These are phyloP conservation scores for Ophioceras dolichostomum DNA, from an alignment of 2,329 filamentous ascomycete genomes.

Conservation along the genomic window DNA sequence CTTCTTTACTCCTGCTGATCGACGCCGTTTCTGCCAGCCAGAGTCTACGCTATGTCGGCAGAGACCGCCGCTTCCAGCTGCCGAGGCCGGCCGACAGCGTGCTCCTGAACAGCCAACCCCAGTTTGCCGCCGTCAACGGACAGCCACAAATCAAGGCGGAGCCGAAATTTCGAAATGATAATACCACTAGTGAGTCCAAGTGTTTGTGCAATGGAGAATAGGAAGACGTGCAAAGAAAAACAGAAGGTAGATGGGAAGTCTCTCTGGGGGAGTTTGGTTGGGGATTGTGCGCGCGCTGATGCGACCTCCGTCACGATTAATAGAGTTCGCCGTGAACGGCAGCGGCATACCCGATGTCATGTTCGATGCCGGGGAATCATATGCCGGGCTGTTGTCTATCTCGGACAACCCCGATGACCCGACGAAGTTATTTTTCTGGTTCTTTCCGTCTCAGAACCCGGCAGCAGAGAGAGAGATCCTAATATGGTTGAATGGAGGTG, in stretches of 20 bases:
- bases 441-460: constrained; percentile 42
- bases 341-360: constrained; percentile 49
- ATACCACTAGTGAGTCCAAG: neutral
- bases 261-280: too few species aligned
- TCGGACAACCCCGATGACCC: constrained; percentile 26
- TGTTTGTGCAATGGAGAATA: too few species aligned
- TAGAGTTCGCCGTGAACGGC: constrained; percentile 51
- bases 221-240: too few species aligned
- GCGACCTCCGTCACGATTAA: neutral
- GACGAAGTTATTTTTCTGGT: constrained; percentile 49
- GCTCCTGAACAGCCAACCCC: too few species aligned
- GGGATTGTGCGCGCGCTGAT: neutral
- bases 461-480: constrained; percentile 39
- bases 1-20: too few species aligned
- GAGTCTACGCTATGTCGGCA: too few species aligned
- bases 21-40: too few species aligned
- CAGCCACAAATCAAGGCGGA: neutral
- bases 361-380: constrained; percentile 54
- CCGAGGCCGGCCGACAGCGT: too few species aligned
- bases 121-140: neutral
- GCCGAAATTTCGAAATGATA: neutral
- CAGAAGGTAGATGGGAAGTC: too few species aligned
- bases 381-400: constrained; percentile 47
- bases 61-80: too few species aligned
- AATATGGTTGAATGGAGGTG: constrained; percentile 43